Evolutionary conservation across 345 rosid species (phyloP).

Genomic region (Eucalyptus polyanthemos): DNA sequence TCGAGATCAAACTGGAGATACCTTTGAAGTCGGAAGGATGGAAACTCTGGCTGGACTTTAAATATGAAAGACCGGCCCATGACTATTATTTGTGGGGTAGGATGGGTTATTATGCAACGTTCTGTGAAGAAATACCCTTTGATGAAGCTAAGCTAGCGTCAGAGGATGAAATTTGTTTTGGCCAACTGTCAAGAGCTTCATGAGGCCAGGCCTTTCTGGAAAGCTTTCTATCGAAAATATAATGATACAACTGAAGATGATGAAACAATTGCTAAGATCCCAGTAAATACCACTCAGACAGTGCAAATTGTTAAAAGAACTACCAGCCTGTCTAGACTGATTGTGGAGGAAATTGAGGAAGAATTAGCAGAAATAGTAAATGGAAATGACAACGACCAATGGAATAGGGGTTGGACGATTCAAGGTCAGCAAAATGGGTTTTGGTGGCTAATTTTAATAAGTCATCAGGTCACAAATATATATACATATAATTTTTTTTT

Average conservation of each 20-base stretch:
- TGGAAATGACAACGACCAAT: fast-evolving
- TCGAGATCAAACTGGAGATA: not conserved
- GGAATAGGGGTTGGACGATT: not conserved
- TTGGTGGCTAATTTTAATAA: not conserved
- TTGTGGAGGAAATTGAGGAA: not conserved
- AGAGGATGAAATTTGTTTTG: not conserved
- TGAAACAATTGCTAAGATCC: not conserved
- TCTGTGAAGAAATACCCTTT: not conserved
- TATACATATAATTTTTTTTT: no score
- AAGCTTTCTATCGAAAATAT: not conserved
- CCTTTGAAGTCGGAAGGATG: not conserved
- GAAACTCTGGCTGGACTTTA: not conserved
- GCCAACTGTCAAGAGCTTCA: not conserved
- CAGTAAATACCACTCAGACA: not conserved
- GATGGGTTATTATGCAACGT: not conserved
- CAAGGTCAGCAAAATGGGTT: not conserved
- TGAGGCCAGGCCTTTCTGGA: not conserved
- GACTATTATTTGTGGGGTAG: not conserved
- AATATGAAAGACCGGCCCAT: not conserved
- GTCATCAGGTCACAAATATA: fast-evolving
- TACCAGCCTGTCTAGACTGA: not conserved
- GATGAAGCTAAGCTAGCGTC: not conserved
- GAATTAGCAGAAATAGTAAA: not conserved
- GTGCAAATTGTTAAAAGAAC: not conserved
- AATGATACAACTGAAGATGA: not conserved